Evolutionary conservation across 2,329 filamentous ascomycete species (phyloP).

Genomic region (Daldinia eschscholtzii): DNA sequence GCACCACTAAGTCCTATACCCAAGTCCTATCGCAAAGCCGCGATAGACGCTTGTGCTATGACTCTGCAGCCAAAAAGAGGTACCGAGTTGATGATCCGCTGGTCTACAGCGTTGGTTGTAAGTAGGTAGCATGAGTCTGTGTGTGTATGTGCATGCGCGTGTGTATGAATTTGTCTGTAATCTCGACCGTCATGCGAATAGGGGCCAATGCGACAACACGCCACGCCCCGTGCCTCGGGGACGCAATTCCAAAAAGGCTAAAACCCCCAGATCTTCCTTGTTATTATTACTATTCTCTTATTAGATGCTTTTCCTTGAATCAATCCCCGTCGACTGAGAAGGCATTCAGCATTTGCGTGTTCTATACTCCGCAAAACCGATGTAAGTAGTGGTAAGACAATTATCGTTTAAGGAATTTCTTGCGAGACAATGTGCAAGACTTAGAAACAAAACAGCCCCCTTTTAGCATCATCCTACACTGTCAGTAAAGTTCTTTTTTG

Average conservation of each 20-base stretch:
- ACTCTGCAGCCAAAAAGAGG: conserved; percentile 34
- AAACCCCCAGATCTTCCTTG: neutral
- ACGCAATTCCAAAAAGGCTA: neutral
- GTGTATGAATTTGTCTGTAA: conserved; percentile 13
- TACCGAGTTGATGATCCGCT: conserved; percentile 37
- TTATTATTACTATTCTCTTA: conserved; percentile 7
- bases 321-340: conserved; percentile 8
- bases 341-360: conserved; percentile 6
- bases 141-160: conserved; percentile 18
- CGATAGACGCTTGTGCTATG: conserved; percentile 28
- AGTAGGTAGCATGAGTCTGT: conserved; percentile 23
- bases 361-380: neutral
- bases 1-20: conserved; percentile 21
- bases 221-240: conserved; percentile 14
- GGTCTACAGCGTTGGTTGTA: conserved; percentile 12
- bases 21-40: conserved; percentile 29
- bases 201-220: conserved; percentile 32
- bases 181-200: conserved; percentile 30
- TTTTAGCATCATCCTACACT: conserved; percentile 27
- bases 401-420: conserved; percentile 11
- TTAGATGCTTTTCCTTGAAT: conserved; percentile 7
- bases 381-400: conserved; percentile 8
- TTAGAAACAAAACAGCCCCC: conserved; percentile 23
- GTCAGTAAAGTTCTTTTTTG: conserved; percentile 25
- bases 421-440: conserved; percentile 12